Evolutionary conservation across 1,284 basidiomycete genomes (phyloP), one percentile per base, ranked within the genome.

Genomic region (Cutaneotrichosporon cutaneum): DNA sequence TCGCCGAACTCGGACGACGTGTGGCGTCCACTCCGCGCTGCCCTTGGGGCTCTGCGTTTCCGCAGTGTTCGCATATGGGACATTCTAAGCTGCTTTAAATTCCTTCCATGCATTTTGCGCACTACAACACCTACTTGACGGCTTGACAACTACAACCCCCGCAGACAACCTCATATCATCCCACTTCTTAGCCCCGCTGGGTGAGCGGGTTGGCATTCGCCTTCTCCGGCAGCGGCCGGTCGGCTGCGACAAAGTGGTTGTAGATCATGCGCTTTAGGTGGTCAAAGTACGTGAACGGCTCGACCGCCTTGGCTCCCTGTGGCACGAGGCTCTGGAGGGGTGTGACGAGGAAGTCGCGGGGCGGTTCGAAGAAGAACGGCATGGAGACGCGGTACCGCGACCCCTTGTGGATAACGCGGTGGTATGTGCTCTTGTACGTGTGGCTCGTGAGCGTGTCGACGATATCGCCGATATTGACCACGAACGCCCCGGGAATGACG

Each of bases 401-500:
- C 4, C 66, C 65, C 27, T 42, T 58, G 55, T 75, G 73, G 39
- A 75, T 62, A 10, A 75, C 73, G 24, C 71, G 66, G 61, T 73
- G 73, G 7, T 72, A 52, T 0, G 73, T 73, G 0, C 72, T 68
- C 13, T 63, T 68, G 55, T 72, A 75, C 14, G 72, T 55, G 13
- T 72, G 72, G 39, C 68, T 68, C 1, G 73, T 68, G 70, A 70
- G 71, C 45, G 57, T 58, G 27, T 73, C 70, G 56, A 72, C 66
- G 67, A 76, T 72, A 54, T 89, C 89, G 3, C 88, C 88, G 54
- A 90, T 84, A 67, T 85, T 86, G 32, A 86, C 81, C 7, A 91
- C 87, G 66, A 90, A 88, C 1, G 88, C 89, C 4, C 85, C 85
- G 0, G 85, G 85, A 36, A 89, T 83, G 0, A 89, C 88, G 1